Conservation (phyloP, 768 basidiomycete genomes). For the Phanerochaete sordida region DNA sequence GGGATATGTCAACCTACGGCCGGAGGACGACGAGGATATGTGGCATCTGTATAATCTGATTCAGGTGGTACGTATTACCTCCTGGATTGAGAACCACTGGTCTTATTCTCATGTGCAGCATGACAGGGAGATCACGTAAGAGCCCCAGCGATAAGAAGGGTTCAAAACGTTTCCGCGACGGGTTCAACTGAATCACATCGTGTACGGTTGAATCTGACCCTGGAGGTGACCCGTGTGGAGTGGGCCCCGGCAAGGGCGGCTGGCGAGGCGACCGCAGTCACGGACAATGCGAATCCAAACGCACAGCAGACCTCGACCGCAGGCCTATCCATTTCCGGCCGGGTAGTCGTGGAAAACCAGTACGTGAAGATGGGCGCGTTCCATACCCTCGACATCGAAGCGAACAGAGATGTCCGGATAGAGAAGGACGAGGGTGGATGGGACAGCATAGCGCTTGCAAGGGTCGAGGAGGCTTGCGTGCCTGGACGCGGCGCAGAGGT, state of each 20-base stretch:
- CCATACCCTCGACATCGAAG: conserved; percentile 92
- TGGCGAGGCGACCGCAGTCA: conserved; percentile 32
- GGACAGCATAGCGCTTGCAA: conserved; percentile 83
- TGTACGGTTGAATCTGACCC: conserved; percentile 78
- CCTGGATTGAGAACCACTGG: neutral
- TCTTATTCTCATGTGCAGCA: conserved; percentile 14
- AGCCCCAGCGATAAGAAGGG: conserved; percentile 84
- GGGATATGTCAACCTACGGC: conserved; percentile 93
- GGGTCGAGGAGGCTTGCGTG: conserved; percentile 84
- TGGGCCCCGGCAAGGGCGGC: conserved; percentile 68
- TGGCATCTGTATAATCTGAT: conserved; percentile 99
- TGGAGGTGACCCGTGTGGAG: conserved; percentile 74
- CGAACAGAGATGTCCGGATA: conserved; percentile 86
- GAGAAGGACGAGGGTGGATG: conserved; percentile 78
- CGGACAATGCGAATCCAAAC: conserved; percentile 26
- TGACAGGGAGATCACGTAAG: conserved; percentile 75
- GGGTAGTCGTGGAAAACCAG: conserved; percentile 80
- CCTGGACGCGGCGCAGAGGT: conserved; percentile 97
- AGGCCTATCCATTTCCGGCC: conserved; percentile 81
- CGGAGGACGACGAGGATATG: conserved; percentile 99
- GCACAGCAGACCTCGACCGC: conserved; percentile 38
- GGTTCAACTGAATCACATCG: conserved; percentile 93
- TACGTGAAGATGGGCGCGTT: conserved; percentile 91
- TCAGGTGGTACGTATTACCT: conserved; percentile 48
- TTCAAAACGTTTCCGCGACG: conserved; percentile 86